Conservation (phyloP, 768 basidiomycete genomes). For the Termitomyces heimii region DNA sequence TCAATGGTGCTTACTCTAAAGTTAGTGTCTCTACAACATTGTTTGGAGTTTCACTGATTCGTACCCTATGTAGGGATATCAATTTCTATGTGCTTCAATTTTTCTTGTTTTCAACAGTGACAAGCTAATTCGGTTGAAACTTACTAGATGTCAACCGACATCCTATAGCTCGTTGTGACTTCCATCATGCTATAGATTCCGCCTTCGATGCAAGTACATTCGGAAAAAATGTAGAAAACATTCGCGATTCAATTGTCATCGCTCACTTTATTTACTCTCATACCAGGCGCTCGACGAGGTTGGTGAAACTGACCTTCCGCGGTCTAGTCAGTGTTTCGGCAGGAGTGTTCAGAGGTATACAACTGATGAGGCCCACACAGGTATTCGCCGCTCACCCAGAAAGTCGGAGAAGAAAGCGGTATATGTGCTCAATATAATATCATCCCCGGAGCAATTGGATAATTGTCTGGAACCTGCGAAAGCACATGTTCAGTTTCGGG, state of each 20-base stretch:
- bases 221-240: conserved; percentile 51
- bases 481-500: conserved; percentile 59
- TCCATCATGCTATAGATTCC: conserved; percentile 64
- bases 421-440: conserved; percentile 72
- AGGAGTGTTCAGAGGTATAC: neutral
- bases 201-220: conserved; percentile 67
- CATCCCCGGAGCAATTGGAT: conserved; percentile 66
- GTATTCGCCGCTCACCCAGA: conserved; percentile 64
- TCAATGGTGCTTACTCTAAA: conserved; percentile 70
- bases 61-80: conserved; percentile 52
- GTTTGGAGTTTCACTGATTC: neutral
- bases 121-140: neutral
- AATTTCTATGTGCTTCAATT: conserved; percentile 70
- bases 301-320: conserved; percentile 43
- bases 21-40: conserved; percentile 26
- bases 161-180: conserved; percentile 55
- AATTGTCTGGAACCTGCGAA: conserved; percentile 81
- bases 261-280: neutral
- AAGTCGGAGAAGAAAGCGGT: conserved; percentile 76
- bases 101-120: conserved; percentile 1
- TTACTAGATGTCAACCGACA: conserved; percentile 74
- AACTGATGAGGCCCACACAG: conserved; percentile 28
- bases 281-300: conserved; percentile 61
- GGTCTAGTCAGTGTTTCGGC: conserved; percentile 29
- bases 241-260: neutral